Percentiles rank a stretch among this genome's conserved stretches.
Conservation (phyloP, 2,329 filamentous ascomycete genomes). For the Trichophyton simii region DNA sequence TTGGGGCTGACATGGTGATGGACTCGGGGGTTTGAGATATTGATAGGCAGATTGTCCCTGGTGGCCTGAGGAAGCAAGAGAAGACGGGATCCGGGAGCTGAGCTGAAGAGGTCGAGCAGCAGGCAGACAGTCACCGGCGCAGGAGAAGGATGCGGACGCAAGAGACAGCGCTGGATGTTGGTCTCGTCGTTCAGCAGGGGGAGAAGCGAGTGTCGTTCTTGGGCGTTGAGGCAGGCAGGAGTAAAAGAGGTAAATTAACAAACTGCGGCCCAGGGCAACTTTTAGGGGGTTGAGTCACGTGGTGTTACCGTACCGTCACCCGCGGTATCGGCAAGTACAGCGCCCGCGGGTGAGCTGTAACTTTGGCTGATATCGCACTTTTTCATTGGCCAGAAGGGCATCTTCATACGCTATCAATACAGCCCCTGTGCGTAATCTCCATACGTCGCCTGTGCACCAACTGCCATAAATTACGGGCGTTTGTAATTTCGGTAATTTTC, state of each 20-base stretch:
- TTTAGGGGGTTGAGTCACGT: neutral
- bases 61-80: neutral
- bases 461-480: neutral
- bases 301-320: neutral
- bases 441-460: neutral
- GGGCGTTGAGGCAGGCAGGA: neutral
- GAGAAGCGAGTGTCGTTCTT: neutral
- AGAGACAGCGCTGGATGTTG: neutral
- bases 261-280: neutral
- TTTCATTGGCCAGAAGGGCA: neutral
- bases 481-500: neutral
- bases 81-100: neutral
- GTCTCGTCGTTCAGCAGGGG: neutral
- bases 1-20: conserved; percentile 43
- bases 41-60: neutral
- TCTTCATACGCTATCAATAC: neutral
- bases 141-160: neutral
- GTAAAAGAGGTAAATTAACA: neutral
- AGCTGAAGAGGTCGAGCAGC: neutral
- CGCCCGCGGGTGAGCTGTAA: neutral
- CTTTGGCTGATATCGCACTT: neutral
- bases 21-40: neutral
- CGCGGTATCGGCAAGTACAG: neutral
- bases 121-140: neutral
- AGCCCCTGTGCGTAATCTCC: neutral